Evolutionary conservation across 208 protist species (phyloP), one percentile per base, ranked within the genome.

Genomic region (Jaenimonas drosophilae): DNA sequence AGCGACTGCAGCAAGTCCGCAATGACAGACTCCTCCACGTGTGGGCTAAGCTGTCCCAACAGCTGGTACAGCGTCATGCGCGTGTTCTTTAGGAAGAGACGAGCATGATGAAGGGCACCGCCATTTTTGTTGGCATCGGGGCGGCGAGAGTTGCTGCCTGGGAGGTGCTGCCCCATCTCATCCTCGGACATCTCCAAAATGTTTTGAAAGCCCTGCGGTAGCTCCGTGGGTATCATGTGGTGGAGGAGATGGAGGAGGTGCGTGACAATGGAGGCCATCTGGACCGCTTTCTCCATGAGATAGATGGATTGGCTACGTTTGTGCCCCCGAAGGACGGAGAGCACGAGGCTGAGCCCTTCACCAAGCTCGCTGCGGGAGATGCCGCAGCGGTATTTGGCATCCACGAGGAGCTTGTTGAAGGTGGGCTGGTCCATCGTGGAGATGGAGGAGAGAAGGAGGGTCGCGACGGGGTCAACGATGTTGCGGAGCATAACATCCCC

Each of bases 1-100:
- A 85, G 29, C 21, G 40, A 60, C 17, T 66, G 30, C 27, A 89
- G 54, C 39, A 85, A 58, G 7, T 49, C 56, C 4, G 33, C 48
- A 45, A 84, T 63, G 11, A 55, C 41, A 31, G 68, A 67, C 1
- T 50, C 59, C 16, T 73, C 66, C 31, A 85, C 32, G 44, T 79
- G 72, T 4, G 63, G 43, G 33, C 68, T 62, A 25, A 90, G 41
- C 3, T 58, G 29, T 6, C 74, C 81, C 28, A 87, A 63, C 0
- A 86, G 40, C 30, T 91, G 76, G 43, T 91, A 91, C 12, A 88
- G 16, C 21, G 62, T 36, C 14, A 76, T 38, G 6, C 83, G 83
- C 2, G 86, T 60, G 42, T 62, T 64, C 49, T 64, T 50, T 2
- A 91, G 59, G 7, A 41, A 28, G 3, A 42, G 24, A 26, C 76